Conservation (phyloP, 208 protist genomes). For the Leishmania lainsoni region DNA sequence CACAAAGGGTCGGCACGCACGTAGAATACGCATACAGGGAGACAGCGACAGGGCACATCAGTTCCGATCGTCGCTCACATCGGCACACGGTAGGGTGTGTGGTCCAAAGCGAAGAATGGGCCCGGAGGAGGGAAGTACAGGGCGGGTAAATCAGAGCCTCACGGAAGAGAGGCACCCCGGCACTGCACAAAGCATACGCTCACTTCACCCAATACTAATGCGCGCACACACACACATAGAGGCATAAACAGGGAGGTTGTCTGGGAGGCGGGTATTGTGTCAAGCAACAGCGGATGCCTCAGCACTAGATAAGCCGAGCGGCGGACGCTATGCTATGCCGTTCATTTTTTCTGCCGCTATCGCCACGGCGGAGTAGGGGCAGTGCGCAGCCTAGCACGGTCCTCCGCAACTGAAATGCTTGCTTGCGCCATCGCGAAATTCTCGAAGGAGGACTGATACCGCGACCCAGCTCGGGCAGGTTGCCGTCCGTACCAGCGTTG, state of each 20-base stretch:
- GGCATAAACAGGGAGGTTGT: background rate
- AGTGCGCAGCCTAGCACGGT: slow-evolving; percentile 11
- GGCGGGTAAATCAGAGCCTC: background rate
- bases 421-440: slow-evolving; percentile 24
- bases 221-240: too few relatives aligned
- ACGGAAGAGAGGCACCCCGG: background rate
- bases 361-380: slow-evolving; percentile 21
- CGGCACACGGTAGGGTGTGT: too few relatives aligned
- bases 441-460: slow-evolving; percentile 15
- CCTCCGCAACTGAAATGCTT: slow-evolving; percentile 16
- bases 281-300: background rate
- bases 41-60: too few relatives aligned
- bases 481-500: background rate
- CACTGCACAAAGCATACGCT: too few relatives aligned
- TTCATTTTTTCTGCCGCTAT: background rate
- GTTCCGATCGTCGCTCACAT: too few relatives aligned
- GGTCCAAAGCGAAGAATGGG: too few relatives aligned
- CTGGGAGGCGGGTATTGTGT: background rate
- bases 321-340: background rate
- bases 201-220: too few relatives aligned
- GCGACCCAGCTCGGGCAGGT: background rate
- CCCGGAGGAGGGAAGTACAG: too few relatives aligned
- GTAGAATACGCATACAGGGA: too few relatives aligned
- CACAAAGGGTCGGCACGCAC: too few relatives aligned
- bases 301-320: background rate